Conservation (phyloP, 2,329 filamentous ascomycete genomes). For the Exophiala sp. region DNA sequence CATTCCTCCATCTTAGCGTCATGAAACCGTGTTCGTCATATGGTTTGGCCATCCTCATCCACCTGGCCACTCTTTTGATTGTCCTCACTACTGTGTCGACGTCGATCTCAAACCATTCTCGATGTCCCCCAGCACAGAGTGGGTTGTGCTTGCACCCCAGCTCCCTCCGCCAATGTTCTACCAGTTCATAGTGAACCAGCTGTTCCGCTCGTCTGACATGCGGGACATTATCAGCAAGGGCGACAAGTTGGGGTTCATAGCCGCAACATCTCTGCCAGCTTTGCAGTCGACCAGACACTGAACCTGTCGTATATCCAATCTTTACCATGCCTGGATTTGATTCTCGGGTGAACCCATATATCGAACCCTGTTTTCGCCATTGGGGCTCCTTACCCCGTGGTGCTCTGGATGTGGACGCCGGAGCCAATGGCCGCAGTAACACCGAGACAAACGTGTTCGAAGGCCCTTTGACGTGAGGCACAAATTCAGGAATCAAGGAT, state of each 20-base stretch:
- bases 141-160: slow-evolving; percentile 5
- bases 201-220: slow-evolving; percentile 4
- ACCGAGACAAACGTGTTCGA: background rate
- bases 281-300: background rate
- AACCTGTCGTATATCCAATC: slow-evolving; percentile 1
- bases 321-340: slow-evolving; percentile 3
- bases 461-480: background rate
- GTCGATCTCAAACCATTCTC: slow-evolving; percentile 13
- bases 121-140: slow-evolving; percentile 3
- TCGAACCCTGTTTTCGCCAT: slow-evolving; percentile 1
- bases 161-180: slow-evolving; percentile 8
- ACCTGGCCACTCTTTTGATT: background rate
- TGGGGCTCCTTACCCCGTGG: background rate
- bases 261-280: background rate
- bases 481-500: background rate
- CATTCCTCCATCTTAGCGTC: background rate
- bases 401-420: background rate
- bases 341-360: slow-evolving; percentile 2
- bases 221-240: slow-evolving; percentile 1
- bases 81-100: background rate
- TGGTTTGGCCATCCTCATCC: background rate
- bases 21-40: background rate
- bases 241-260: background rate
- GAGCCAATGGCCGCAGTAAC: background rate
- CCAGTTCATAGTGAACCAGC: slow-evolving; percentile 8